phyloP scores from a whole-genome alignment of 1,284 basidiomycete genomes.

The Coniferiporia weirii region DNA sequence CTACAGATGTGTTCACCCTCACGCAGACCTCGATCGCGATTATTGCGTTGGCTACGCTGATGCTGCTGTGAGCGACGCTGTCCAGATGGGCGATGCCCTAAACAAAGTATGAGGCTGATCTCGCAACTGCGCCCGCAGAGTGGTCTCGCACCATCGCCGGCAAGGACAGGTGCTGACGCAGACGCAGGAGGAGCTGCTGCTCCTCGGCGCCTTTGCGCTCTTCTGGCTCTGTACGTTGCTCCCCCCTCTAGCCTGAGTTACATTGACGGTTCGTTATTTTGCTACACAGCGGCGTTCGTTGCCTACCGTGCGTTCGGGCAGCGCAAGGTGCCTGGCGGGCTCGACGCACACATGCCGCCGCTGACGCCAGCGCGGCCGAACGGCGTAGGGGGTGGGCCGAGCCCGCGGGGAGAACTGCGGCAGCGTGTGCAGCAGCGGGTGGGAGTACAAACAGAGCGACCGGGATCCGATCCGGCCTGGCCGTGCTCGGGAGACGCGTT shows the following conservation, averaged over 20 bases:
- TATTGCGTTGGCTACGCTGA: conserved; percentile 54
- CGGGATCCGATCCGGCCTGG: conserved; percentile 31
- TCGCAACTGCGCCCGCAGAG: conserved; percentile 32
- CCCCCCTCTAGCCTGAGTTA: conserved; percentile 7
- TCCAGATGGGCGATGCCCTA: too few relatives aligned
- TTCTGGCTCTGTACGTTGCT: conserved; percentile 59
- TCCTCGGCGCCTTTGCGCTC: conserved; percentile 64
- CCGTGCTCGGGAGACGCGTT: conserved; percentile 53
- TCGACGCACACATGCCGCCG: background rate
- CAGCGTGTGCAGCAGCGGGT: conserved; percentile 6
- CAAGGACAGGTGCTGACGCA: conserved; percentile 53
- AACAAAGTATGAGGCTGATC: background rate
- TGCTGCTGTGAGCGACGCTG: conserved; percentile 50
- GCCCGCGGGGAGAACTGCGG: background rate
- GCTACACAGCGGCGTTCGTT: conserved; percentile 18
- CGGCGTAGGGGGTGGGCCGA: background rate
- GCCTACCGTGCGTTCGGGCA: conserved; percentile 18
- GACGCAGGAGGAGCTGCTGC: conserved; percentile 62
- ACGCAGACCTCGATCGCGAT: conserved; percentile 70
- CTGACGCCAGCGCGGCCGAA: background rate
- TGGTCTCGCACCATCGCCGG: conserved; percentile 59
- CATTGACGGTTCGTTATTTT: background rate
- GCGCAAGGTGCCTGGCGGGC: background rate
- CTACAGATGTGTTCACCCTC: conserved; percentile 60
- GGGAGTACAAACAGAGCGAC: conserved; percentile 2